A percentile compares a stretch with the other conserved stretches of the same genome.
Evolutionary conservation across 2,329 filamentous ascomycete species (phyloP).

Genomic region (Trichoderma sp.): DNA sequence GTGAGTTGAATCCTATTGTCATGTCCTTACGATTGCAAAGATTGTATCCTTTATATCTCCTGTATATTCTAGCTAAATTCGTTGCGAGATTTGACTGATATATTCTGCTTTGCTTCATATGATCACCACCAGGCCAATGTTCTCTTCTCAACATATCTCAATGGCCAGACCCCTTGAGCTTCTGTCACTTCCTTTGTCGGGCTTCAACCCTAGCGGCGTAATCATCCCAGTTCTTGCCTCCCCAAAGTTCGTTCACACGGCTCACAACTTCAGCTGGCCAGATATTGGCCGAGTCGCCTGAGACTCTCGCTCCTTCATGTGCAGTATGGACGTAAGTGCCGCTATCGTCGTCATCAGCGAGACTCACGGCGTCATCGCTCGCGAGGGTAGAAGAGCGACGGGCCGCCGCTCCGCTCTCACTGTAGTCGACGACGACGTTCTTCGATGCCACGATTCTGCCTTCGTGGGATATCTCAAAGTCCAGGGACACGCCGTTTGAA

Average conservation of each 20-base stretch:
- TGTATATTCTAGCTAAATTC: background rate
- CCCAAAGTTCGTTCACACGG: too few relatives aligned
- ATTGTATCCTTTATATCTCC: background rate
- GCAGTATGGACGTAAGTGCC: background rate
- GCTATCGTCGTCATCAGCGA: background rate
- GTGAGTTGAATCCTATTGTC: too few relatives aligned
- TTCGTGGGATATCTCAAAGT: constrained; percentile 28
- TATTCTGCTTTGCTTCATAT: too few relatives aligned
- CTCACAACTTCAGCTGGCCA: too few relatives aligned
- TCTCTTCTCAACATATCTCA: too few relatives aligned
- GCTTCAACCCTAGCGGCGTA: too few relatives aligned
- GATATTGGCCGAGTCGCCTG: too few relatives aligned
- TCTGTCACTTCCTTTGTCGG: too few relatives aligned
- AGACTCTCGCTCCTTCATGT: background rate
- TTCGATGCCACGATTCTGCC: constrained; percentile 23
- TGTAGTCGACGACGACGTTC: constrained; percentile 28
- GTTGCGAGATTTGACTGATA: background rate
- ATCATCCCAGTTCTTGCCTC: too few relatives aligned
- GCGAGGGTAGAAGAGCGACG: background rate
- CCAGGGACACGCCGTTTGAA: constrained; percentile 27
- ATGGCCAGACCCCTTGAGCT: too few relatives aligned
- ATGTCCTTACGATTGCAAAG: too few relatives aligned
- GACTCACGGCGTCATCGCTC: background rate
- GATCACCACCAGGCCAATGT: too few relatives aligned
- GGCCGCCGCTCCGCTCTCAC: background rate